A percentile compares a stretch with the other conserved stretches of the same genome.
Evolutionary conservation across 1,284 basidiomycete genomes (phyloP).

Genomic region (Amylostereum chailletii): DNA sequence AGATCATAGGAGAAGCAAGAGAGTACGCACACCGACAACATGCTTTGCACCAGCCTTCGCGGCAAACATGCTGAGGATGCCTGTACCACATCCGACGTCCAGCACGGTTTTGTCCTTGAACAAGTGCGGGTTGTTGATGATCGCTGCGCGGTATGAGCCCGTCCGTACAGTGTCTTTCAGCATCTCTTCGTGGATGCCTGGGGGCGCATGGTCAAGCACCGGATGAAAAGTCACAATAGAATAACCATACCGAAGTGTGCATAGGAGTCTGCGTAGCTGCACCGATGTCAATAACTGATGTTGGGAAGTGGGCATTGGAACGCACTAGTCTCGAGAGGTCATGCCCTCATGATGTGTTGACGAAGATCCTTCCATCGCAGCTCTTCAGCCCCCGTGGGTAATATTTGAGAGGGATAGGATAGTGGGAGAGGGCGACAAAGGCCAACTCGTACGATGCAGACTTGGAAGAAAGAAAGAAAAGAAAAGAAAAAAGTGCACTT

Average conservation of each 20-base stretch:
- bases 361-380: slow-evolving; percentile 18
- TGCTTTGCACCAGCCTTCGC: slow-evolving; percentile 95
- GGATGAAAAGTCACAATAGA: slow-evolving; percentile 3
- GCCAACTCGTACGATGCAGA: not conserved
- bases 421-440: slow-evolving; percentile 8
- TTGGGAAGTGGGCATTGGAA: slow-evolving; percentile 21
- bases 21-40: slow-evolving; percentile 76
- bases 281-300: slow-evolving; percentile 22
- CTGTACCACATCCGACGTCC: slow-evolving; percentile 98
- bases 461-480: not conserved
- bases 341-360: slow-evolving; percentile 33
- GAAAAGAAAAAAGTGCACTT: not conserved
- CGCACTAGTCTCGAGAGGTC: slow-evolving; percentile 80
- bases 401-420: slow-evolving; percentile 18
- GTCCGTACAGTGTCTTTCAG: slow-evolving; percentile 96
- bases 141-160: slow-evolving; percentile 89
- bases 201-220: not conserved
- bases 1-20: slow-evolving; percentile 1
- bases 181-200: slow-evolving; percentile 99
- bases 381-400: too few species aligned
- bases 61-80: slow-evolving; percentile 98
- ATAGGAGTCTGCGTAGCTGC: slow-evolving; percentile 85
- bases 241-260: slow-evolving; percentile 78
- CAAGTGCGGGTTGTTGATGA: slow-evolving; percentile 90
- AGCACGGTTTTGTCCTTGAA: slow-evolving; percentile 97